phyloP scores from a whole-genome alignment of 2,329 filamentous ascomycete species.

The Pseudogymnoascus sp. region DNA sequence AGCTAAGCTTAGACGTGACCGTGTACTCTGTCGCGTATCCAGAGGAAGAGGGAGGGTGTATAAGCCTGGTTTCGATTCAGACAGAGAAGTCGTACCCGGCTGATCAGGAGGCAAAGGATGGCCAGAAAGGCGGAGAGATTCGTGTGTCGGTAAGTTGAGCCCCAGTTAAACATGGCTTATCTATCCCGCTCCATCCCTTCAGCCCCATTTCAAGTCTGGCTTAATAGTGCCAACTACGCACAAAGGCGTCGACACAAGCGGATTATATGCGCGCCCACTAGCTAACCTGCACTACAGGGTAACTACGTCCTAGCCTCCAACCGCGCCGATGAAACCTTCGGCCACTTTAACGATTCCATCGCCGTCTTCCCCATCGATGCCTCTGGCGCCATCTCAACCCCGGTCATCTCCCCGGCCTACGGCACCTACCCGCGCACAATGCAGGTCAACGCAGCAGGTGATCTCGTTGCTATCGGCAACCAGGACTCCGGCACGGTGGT shows the following conservation, averaged over 20 bases:
- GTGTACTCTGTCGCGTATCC: constrained; percentile 32
- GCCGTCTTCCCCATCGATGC: constrained; percentile 32
- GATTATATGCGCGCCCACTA: too few species aligned
- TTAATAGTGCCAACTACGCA: background rate
- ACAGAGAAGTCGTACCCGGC: constrained; percentile 41
- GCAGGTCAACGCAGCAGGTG: constrained; percentile 36
- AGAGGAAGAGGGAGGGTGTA: constrained; percentile 31
- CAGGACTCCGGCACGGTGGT: constrained; percentile 35
- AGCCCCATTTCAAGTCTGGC: too few species aligned
- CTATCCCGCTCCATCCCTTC: background rate
- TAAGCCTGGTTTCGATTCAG: constrained; percentile 40
- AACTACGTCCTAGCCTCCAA: constrained; percentile 55
- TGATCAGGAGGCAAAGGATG: constrained; percentile 35
- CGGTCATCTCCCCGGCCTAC: constrained; percentile 36
- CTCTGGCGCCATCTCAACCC: constrained; percentile 34
- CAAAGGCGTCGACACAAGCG: background rate
- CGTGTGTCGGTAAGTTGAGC: constrained; percentile 28
- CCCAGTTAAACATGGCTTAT: background rate
- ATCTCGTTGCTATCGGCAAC: constrained; percentile 38
- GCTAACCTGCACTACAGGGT: constrained; percentile 27
- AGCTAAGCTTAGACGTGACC: constrained; percentile 38
- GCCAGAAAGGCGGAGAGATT: constrained; percentile 50
- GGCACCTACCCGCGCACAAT: constrained; percentile 40
- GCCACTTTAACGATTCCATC: constrained; percentile 39
- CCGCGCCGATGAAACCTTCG: constrained; percentile 52